These are phyloP conservation scores for Globisporangium ultimum DNA, from an alignment of 352 stramenopile species.

Conservation along the genomic window DNA sequence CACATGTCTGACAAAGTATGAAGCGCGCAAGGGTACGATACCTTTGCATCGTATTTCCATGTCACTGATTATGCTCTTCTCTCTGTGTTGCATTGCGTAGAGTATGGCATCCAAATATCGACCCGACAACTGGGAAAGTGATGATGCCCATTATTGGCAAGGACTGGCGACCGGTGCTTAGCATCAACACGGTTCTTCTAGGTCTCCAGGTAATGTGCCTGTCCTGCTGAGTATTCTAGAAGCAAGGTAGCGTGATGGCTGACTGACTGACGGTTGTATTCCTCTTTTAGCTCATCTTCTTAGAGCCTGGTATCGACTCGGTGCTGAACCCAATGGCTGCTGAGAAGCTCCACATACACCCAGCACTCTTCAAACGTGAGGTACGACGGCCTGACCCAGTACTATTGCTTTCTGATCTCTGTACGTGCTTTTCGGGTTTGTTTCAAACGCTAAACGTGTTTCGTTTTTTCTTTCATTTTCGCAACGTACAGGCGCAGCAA, in stretches of 20 bases:
- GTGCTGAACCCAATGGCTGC: slow-evolving; percentile 54
- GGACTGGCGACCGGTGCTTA: slow-evolving; percentile 83
- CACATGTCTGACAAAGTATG: slow-evolving; percentile 62
- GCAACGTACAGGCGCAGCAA: slow-evolving; percentile 31
- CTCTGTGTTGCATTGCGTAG: slow-evolving; percentile 25
- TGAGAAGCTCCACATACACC: slow-evolving; percentile 49
- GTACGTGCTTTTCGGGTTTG: neutral
- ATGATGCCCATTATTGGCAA: slow-evolving; percentile 86
- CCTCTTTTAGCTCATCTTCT: slow-evolving; percentile 67
- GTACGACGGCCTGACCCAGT: slow-evolving; percentile 8
- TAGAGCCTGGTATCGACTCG: slow-evolving; percentile 71
- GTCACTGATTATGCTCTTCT: slow-evolving; percentile 1
- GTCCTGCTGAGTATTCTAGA: neutral
- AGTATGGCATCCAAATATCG: slow-evolving; percentile 86
- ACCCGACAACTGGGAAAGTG: slow-evolving; percentile 65
- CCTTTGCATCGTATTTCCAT: neutral
- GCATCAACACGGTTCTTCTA: slow-evolving; percentile 83
- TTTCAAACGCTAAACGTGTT: neutral
- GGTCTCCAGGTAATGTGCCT: slow-evolving; percentile 56
- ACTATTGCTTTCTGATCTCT: neutral
- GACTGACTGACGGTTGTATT: neutral
- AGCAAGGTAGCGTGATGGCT: neutral
- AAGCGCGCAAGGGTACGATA: neutral
- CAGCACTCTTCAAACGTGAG: slow-evolving; percentile 43
- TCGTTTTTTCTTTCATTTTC: neutral